Evolutionary conservation across 805 yeast genomes (phyloP).

Genomic region (Suhomyces sp.): DNA sequence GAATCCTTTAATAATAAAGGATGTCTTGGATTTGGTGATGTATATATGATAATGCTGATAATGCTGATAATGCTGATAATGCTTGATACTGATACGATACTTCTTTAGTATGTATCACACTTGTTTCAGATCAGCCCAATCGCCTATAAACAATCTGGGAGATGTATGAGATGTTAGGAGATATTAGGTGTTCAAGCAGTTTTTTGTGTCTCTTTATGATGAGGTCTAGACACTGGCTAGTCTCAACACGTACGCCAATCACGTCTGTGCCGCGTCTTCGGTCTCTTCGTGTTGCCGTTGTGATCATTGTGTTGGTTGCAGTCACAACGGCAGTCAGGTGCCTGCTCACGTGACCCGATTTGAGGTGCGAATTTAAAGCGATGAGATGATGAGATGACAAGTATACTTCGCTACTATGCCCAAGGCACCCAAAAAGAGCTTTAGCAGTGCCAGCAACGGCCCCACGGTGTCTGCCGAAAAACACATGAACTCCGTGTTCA

Average conservation of each 20-base stretch:
- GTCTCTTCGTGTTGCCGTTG: neutral
- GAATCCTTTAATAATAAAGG: no score
- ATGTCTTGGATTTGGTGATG: no score
- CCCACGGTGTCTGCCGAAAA: slow-evolving; percentile 67
- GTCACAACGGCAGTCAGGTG: neutral
- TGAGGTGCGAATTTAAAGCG: neutral
- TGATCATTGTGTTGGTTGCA: neutral
- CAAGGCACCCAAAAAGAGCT: slow-evolving; percentile 63
- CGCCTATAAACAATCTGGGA: no score
- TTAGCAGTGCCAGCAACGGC: slow-evolving; percentile 42
- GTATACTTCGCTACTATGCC: slow-evolving; percentile 45
- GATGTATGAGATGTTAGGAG: no score
- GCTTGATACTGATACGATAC: no score
- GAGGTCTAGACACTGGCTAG: neutral
- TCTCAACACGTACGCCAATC: neutral
- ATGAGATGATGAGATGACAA: neutral
- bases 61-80: no score
- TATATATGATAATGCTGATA: no score
- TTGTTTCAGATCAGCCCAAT: neutral
- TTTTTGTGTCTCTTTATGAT: no score
- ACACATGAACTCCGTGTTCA: slow-evolving; percentile 80
- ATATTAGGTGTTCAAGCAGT: no score
- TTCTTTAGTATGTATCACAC: no score
- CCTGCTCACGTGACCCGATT: neutral
- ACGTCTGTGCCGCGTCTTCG: neutral